These are phyloP conservation scores for Furcasterigmium sp. DNA, from an alignment of 2,329 filamentous ascomycete species.

Conservation along the genomic window DNA sequence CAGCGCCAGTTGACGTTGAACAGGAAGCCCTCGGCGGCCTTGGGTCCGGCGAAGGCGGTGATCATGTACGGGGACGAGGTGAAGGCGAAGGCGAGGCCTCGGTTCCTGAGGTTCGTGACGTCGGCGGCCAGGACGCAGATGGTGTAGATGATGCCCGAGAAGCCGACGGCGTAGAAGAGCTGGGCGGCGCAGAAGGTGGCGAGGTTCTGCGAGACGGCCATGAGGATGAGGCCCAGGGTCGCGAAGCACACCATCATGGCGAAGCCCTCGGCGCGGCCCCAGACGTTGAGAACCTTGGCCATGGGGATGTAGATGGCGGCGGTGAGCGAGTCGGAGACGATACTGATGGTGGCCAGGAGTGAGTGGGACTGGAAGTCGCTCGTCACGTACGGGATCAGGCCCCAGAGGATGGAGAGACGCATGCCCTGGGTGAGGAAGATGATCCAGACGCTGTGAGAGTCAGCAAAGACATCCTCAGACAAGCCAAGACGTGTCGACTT, in stretches of 20 bases:
- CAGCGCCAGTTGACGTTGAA: conserved; percentile 32
- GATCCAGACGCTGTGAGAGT: conserved; percentile 14
- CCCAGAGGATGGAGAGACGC: conserved; percentile 33
- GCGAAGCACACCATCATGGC: conserved; percentile 33
- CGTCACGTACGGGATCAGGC: conserved; percentile 48
- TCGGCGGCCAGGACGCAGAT: conserved; percentile 37
- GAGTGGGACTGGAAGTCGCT: conserved; percentile 60
- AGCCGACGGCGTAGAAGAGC: conserved; percentile 60
- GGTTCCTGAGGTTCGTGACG: conserved; percentile 36
- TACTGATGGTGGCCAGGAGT: conserved; percentile 57
- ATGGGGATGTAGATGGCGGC: conserved; percentile 33
- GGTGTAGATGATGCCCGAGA: conserved; percentile 33
- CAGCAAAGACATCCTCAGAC: neutral
- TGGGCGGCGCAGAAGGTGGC: conserved; percentile 55
- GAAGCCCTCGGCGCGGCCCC: conserved; percentile 42
- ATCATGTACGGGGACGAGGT: conserved; percentile 37
- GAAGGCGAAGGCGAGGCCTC: conserved; percentile 35
- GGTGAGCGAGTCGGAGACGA: conserved; percentile 47
- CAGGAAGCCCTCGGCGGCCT: conserved; percentile 33
- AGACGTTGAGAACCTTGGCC: conserved; percentile 44
- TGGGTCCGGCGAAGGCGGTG: conserved; percentile 37
- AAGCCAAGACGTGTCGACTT: conserved; percentile 7
- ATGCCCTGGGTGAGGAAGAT: conserved; percentile 46
- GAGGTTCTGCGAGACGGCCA: conserved; percentile 53
- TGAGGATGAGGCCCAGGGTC: conserved; percentile 54